A percentile compares a stretch with the other conserved stretches of the same genome.
These are phyloP conservation scores for Xenoacremonium recifei DNA, from an alignment of 2,329 filamentous ascomycete species.

Conservation along the genomic window DNA sequence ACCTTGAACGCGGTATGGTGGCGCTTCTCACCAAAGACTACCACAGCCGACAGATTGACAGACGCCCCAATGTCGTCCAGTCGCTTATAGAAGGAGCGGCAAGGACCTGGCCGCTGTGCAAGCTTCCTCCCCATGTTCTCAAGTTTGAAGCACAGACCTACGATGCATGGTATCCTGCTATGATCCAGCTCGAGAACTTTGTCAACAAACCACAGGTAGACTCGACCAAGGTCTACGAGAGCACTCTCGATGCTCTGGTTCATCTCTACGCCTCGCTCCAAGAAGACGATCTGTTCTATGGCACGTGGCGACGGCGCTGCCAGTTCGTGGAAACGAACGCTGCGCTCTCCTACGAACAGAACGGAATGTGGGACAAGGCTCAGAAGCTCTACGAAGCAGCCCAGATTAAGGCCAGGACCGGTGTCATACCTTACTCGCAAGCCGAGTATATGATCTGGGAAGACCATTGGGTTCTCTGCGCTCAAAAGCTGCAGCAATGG, in stretches of 20 bases:
- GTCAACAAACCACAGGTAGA: constrained; percentile 83
- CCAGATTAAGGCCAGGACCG: constrained; percentile 94
- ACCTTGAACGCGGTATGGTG: constrained; percentile 91
- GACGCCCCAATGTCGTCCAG: constrained; percentile 92
- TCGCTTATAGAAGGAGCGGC: constrained; percentile 87
- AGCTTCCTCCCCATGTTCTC: constrained; percentile 91
- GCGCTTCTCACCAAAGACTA: constrained; percentile 90
- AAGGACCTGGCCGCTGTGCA: constrained; percentile 80
- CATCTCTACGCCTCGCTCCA: constrained; percentile 88
- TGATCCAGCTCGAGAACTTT: constrained; percentile 85
- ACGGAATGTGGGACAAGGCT: constrained; percentile 98
- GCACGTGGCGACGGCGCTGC: constrained; percentile 90
- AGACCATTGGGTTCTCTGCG: constrained; percentile 97
- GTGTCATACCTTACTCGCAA: constrained; percentile 92
- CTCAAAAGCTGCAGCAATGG: constrained; percentile 98
- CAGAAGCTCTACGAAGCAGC: constrained; percentile 96
- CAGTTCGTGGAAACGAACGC: constrained; percentile 98
- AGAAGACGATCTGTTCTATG: constrained; percentile 97
- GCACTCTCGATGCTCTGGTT: constrained; percentile 92
- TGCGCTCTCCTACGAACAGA: constrained; percentile 95
- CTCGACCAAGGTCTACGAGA: constrained; percentile 81
- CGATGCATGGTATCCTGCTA: constrained; percentile 94
- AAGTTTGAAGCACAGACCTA: constrained; percentile 94
- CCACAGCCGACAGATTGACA: constrained; percentile 90
- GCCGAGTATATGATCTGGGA: constrained; percentile 99